Evolutionary conservation across 2,329 filamentous ascomycete genomes (phyloP).

Genomic region (Botrytis paeoniae): DNA sequence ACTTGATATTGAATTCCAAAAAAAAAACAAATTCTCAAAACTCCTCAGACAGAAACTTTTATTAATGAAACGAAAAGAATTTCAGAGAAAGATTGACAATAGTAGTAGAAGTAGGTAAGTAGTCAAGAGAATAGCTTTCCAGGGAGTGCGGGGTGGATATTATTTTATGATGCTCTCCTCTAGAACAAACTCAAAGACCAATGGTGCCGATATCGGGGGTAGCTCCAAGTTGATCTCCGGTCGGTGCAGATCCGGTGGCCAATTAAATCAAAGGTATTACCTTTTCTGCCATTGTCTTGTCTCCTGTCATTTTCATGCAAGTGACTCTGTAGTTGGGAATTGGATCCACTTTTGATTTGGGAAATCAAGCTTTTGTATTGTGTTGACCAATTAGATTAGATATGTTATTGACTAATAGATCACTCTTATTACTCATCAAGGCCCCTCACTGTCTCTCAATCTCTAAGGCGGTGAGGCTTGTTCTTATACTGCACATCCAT

Average conservation of each 20-base stretch:
- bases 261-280: background rate
- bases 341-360: background rate
- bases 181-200: constrained; percentile 15
- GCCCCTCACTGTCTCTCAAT: background rate
- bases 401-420: background rate
- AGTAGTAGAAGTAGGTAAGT: background rate
- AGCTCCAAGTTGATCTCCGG: background rate
- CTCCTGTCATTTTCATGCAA: background rate
- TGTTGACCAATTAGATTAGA: background rate
- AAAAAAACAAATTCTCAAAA: background rate
- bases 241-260: background rate
- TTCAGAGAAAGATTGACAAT: background rate
- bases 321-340: background rate
- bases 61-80: background rate
- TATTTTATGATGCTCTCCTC: constrained; percentile 18
- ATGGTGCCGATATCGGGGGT: constrained; percentile 18
- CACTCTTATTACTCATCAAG: background rate
- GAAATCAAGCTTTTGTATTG: background rate
- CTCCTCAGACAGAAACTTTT: background rate
- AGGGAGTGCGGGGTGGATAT: constrained; percentile 11
- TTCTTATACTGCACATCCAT: background rate
- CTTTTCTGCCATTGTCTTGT: background rate
- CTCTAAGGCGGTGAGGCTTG: background rate
- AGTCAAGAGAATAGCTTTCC: background rate
- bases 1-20: background rate